phyloP scores from a whole-genome alignment of 1,284 basidiomycete genomes.

The Sporisorium scitamineum region DNA sequence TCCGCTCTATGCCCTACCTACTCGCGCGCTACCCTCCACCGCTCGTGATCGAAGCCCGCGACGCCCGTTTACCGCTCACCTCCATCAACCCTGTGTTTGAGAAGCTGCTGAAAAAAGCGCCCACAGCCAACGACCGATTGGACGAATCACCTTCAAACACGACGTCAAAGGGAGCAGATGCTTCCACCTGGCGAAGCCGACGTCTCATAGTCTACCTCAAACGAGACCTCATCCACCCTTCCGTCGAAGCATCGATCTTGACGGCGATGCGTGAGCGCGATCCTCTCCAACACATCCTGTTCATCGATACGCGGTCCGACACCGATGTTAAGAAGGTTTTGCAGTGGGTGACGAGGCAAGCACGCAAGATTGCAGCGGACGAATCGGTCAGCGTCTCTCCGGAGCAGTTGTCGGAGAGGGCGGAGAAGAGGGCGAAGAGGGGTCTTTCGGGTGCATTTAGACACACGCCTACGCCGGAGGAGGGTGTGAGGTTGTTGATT shows the following conservation, averaged over 20 bases:
- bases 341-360: slow-evolving; percentile 66
- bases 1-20: slow-evolving; percentile 73
- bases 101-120: slow-evolving; percentile 58
- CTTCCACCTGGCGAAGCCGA: slow-evolving; percentile 50
- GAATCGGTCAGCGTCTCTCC: slow-evolving; percentile 9
- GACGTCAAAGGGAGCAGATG: slow-evolving; percentile 54
- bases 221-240: slow-evolving; percentile 86
- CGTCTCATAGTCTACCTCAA: slow-evolving; percentile 93
- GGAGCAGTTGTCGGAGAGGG: slow-evolving; percentile 11
- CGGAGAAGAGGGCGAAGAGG: slow-evolving; percentile 44
- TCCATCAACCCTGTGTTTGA: slow-evolving; percentile 84
- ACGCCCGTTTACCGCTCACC: slow-evolving; percentile 90
- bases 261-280: slow-evolving; percentile 71
- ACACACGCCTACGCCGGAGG: slow-evolving; percentile 64
- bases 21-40: slow-evolving; percentile 77
- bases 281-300: slow-evolving; percentile 71
- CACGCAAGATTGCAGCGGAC: slow-evolving; percentile 21
- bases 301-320: slow-evolving; percentile 72
- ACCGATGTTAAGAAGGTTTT: slow-evolving; percentile 71
- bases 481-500: slow-evolving; percentile 64
- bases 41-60: slow-evolving; percentile 92
- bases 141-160: slow-evolving; percentile 14
- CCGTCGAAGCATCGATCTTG: slow-evolving; percentile 77
- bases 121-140: slow-evolving; percentile 46
- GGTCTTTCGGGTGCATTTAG: slow-evolving; percentile 65